phyloP scores from a whole-genome alignment of 1,284 basidiomycete species.

The Trametes versicolor region DNA sequence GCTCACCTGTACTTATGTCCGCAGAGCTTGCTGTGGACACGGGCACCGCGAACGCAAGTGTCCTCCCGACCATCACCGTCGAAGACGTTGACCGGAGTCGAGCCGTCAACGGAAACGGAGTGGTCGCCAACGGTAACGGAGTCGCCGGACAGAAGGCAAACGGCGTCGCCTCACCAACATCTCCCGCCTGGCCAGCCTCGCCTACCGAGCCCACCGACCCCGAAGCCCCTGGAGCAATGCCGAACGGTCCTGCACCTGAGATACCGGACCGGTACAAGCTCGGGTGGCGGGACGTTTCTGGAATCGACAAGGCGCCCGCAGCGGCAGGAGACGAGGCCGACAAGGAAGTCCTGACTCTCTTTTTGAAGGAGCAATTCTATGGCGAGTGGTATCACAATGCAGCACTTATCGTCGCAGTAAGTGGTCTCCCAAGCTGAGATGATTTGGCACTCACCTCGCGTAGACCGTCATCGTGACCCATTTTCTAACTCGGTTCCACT shows the following conservation, averaged over 20 bases:
- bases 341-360: conserved; percentile 67
- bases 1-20: conserved; percentile 14
- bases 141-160: neutral
- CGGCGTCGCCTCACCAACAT: conserved; percentile 22
- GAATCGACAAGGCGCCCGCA: conserved; percentile 63
- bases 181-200: conserved; percentile 12
- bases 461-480: conserved; percentile 88
- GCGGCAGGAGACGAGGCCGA: conserved; percentile 72
- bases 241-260: conserved; percentile 52
- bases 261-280: conserved; percentile 88
- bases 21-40: conserved; percentile 72
- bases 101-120: conserved; percentile 39
- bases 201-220: conserved; percentile 18
- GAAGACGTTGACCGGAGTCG: conserved; percentile 68
- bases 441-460: conserved; percentile 12
- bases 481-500: conserved; percentile 85
- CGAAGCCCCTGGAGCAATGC: conserved; percentile 64
- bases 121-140: no score
- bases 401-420: conserved; percentile 74
- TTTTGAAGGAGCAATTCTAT: conserved; percentile 85
- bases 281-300: conserved; percentile 85
- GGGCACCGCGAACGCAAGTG: conserved; percentile 50
- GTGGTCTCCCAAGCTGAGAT: conserved; percentile 40
- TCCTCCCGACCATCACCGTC: conserved; percentile 79
- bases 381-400: conserved; percentile 94